Conservation (phyloP, 805 yeast species). For the Candida oleophila region DNA sequence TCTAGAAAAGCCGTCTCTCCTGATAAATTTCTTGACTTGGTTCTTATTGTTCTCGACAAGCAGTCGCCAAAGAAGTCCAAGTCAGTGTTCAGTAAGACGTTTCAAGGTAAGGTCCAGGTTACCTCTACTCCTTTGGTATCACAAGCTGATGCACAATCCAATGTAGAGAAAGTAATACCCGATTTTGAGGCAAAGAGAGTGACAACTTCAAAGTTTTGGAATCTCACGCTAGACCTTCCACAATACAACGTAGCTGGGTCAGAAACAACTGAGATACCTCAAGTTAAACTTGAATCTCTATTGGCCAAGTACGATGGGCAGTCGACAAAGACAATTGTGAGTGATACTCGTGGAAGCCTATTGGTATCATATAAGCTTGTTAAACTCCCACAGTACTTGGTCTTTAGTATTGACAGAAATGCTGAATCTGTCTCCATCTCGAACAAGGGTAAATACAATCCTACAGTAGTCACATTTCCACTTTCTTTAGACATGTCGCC, state of each 20-base stretch:
- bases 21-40: slow-evolving; percentile 57
- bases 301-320: slow-evolving; percentile 40
- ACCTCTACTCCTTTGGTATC: slow-evolving; percentile 12
- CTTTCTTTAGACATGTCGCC: slow-evolving; percentile 38
- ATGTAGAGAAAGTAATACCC: slow-evolving; percentile 22
- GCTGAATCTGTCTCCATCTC: slow-evolving; percentile 9
- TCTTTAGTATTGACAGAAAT: slow-evolving; percentile 56
- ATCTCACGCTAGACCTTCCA: slow-evolving; percentile 61
- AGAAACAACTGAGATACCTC: slow-evolving; percentile 39
- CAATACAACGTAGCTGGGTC: neutral
- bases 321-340: slow-evolving; percentile 12
- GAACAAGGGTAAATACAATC: slow-evolving; percentile 17
- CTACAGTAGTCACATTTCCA: slow-evolving; percentile 64
- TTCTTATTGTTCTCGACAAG: slow-evolving; percentile 47
- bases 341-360: slow-evolving; percentile 31
- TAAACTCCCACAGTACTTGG: slow-evolving; percentile 51
- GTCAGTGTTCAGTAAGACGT: slow-evolving; percentile 25
- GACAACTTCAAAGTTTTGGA: slow-evolving; percentile 40
- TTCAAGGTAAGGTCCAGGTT: slow-evolving; percentile 55
- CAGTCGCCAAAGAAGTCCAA: slow-evolving; percentile 6
- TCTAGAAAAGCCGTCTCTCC: slow-evolving; percentile 35
- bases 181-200: slow-evolving; percentile 6
- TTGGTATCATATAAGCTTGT: slow-evolving; percentile 37
- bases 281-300: slow-evolving; percentile 45
- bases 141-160: slow-evolving; percentile 12